A percentile compares a stretch with the other conserved stretches of the same genome.
phyloP scores from a whole-genome alignment of 306 rosid species.

The Urtica urens region DNA sequence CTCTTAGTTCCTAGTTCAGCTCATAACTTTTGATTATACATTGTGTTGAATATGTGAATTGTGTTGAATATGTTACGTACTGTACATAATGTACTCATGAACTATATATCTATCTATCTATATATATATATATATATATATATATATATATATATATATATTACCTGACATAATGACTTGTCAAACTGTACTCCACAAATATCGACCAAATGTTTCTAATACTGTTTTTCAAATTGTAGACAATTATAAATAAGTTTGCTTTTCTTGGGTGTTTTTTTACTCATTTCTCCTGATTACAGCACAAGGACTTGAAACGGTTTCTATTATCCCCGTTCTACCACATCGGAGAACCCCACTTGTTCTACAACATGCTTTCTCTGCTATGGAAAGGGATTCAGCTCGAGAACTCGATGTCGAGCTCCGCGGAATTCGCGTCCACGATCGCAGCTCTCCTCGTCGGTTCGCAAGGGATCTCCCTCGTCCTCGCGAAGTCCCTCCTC shows the following conservation, averaged over 20 bases:
- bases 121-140: no score
- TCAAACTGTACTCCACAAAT: no score
- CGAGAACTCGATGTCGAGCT: constrained; percentile 64
- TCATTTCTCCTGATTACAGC: constrained; percentile 24
- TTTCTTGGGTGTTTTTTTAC: background rate
- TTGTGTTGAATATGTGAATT: no score
- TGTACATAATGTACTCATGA: no score
- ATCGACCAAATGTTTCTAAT: no score
- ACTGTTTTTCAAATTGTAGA: no score
- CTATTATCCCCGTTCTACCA: constrained; percentile 78
- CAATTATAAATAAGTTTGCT: no score
- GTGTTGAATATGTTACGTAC: no score
- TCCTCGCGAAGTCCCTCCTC: constrained; percentile 56
- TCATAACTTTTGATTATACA: background rate
- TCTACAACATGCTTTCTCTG: constrained; percentile 82
- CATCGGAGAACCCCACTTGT: constrained; percentile 63
- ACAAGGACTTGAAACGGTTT: constrained; percentile 59
- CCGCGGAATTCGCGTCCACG: constrained; percentile 53
- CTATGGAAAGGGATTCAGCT: constrained; percentile 83
- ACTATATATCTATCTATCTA: no score
- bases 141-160: no score
- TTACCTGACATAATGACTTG: no score
- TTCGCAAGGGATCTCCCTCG: constrained; percentile 65
- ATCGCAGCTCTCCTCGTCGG: constrained; percentile 47
- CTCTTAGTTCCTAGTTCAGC: no score